These are phyloP conservation scores for Allantophomopsis cytisporea DNA, from an alignment of 2,329 filamentous ascomycete genomes.

Conservation along the genomic window DNA sequence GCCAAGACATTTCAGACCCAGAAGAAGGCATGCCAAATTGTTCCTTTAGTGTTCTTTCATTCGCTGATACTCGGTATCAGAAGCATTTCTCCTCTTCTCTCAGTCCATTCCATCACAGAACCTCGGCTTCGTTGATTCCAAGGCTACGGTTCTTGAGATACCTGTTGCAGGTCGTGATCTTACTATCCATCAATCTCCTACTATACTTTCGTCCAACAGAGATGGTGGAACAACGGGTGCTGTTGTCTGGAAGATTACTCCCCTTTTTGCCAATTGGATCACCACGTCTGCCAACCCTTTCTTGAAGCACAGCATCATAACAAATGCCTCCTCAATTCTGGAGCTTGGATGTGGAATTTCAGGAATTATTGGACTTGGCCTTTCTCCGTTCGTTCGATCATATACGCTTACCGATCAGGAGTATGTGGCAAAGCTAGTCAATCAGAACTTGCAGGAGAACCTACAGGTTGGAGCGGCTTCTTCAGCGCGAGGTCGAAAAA, in stretches of 20 bases:
- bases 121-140: slow-evolving; percentile 74
- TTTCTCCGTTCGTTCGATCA: slow-evolving; percentile 41
- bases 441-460: slow-evolving; percentile 62
- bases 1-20: slow-evolving; percentile 36
- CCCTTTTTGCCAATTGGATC: slow-evolving; percentile 72
- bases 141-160: slow-evolving; percentile 50
- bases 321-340: slow-evolving; percentile 43
- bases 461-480: slow-evolving; percentile 5
- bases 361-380: slow-evolving; percentile 58
- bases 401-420: slow-evolving; percentile 81
- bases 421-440: slow-evolving; percentile 69
- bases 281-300: slow-evolving; percentile 48
- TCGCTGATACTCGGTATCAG: slow-evolving; percentile 28
- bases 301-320: slow-evolving; percentile 38
- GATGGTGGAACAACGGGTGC: slow-evolving; percentile 63
- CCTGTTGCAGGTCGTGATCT: slow-evolving; percentile 57
- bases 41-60: background rate
- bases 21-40: slow-evolving; percentile 39
- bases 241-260: slow-evolving; percentile 82
- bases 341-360: slow-evolving; percentile 87
- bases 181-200: slow-evolving; percentile 70
- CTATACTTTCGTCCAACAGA: slow-evolving; percentile 64
- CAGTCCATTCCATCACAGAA: slow-evolving; percentile 59
- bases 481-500: slow-evolving; percentile 8
- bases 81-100: slow-evolving; percentile 80